These are phyloP conservation scores for Ascochyta fabae DNA, from an alignment of 2,329 filamentous ascomycete species.

Conservation along the genomic window DNA sequence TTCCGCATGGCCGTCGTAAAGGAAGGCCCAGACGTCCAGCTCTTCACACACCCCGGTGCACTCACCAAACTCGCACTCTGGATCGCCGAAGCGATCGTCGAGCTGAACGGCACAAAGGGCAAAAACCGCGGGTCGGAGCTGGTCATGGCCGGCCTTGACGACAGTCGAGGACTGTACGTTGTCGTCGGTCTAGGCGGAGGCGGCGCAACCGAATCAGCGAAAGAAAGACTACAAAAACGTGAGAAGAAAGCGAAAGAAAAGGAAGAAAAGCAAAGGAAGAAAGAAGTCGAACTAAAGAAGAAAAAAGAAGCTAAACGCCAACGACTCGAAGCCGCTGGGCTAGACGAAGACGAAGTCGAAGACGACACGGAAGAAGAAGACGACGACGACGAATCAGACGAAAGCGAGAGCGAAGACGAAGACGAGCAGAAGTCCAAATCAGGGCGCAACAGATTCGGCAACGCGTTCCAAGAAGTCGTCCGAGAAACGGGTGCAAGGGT, in stretches of 20 bases:
- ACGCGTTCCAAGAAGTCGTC: slow-evolving; percentile 94
- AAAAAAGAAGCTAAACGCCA: slow-evolving; percentile 58
- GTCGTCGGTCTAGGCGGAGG: slow-evolving; percentile 93
- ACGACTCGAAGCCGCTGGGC: slow-evolving; percentile 58
- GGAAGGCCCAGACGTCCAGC: slow-evolving; percentile 86
- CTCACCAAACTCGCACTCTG: slow-evolving; percentile 92
- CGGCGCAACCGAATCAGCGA: slow-evolving; percentile 67
- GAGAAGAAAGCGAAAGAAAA: slow-evolving; percentile 68
- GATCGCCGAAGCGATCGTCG: slow-evolving; percentile 89
- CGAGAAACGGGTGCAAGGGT: slow-evolving; percentile 88
- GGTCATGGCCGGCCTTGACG: slow-evolving; percentile 88
- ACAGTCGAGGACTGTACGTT: slow-evolving; percentile 84
- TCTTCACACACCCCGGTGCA: slow-evolving; percentile 92
- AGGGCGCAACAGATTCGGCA: slow-evolving; percentile 88
- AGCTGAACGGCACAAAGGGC: slow-evolving; percentile 79
- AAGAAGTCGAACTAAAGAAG: slow-evolving; percentile 67
- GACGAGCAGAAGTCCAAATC: slow-evolving; percentile 72
- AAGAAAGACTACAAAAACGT: slow-evolving; percentile 69
- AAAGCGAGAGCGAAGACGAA: slow-evolving; percentile 56
- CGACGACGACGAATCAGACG: slow-evolving; percentile 62
- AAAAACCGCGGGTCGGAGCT: slow-evolving; percentile 78
- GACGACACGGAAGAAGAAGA: slow-evolving; percentile 55
- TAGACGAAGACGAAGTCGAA: slow-evolving; percentile 65
- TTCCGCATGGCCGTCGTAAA: slow-evolving; percentile 97
- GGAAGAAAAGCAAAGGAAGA: slow-evolving; percentile 53